phyloP scores from a whole-genome alignment of 768 basidiomycete species.

The Phylloporus sp. region DNA sequence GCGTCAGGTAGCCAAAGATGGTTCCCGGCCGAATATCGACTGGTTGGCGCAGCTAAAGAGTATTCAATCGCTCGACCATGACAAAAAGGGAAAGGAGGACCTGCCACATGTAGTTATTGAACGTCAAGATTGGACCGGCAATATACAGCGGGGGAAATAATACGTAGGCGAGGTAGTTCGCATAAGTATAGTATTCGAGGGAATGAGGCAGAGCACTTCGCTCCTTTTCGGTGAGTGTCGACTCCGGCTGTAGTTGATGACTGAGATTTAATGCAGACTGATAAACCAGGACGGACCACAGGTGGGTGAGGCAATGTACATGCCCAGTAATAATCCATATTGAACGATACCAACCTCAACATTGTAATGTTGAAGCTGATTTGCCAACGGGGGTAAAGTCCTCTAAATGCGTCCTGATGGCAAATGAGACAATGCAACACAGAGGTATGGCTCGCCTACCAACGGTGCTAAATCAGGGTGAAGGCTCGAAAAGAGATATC shows the following conservation, averaged over 20 bases:
- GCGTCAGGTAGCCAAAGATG: conserved; percentile 53
- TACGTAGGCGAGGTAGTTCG: conserved; percentile 77
- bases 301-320: conserved; percentile 35
- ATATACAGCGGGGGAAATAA: conserved; percentile 93
- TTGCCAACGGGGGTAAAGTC: conserved; percentile 89
- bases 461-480: conserved; percentile 51
- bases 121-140: conserved; percentile 93
- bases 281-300: conserved; percentile 36
- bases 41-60: conserved; percentile 58
- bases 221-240: conserved; percentile 49
- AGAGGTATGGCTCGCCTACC: conserved; percentile 40
- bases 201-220: conserved; percentile 54
- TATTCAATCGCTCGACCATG: background rate
- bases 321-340: conserved; percentile 91
- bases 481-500: conserved; percentile 63
- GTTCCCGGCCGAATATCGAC: conserved; percentile 36
- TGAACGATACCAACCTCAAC: conserved; percentile 89
- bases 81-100: conserved; percentile 36
- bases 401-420: conserved; percentile 58
- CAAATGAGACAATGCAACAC: conserved; percentile 6
- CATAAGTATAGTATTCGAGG: conserved; percentile 54
- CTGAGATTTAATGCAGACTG: conserved; percentile 1
- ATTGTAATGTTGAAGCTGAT: conserved; percentile 94
- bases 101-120: conserved; percentile 95
- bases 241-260: conserved; percentile 21